Evolutionary conservation across 2,329 filamentous ascomycete species (phyloP).

Genomic region (Exophiala aquamarina): DNA sequence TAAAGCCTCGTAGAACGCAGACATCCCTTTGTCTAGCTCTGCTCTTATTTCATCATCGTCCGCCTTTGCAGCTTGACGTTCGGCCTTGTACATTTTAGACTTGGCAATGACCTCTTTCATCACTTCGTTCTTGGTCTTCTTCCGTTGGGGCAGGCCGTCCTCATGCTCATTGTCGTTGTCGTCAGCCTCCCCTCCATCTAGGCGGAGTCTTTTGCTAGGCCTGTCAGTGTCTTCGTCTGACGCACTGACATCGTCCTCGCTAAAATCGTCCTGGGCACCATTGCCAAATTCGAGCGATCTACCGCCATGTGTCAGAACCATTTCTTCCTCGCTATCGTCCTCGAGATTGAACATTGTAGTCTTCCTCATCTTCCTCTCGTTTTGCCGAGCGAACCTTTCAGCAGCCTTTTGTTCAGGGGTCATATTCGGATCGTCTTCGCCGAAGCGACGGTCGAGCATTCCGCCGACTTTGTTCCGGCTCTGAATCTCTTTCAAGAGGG

Average conservation of each 20-base stretch:
- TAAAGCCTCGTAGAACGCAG: conserved; percentile 72
- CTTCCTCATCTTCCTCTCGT: conserved; percentile 74
- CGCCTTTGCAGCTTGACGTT: conserved; percentile 88
- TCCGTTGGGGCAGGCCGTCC: conserved; percentile 69
- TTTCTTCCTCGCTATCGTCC: conserved; percentile 69
- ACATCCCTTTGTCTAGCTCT: conserved; percentile 80
- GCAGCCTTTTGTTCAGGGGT: conserved; percentile 89
- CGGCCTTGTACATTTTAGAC: conserved; percentile 92
- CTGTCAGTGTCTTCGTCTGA: conserved; percentile 43
- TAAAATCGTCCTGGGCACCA: conserved; percentile 68
- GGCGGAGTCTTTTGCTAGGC: conserved; percentile 50
- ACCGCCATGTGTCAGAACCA: conserved; percentile 79
- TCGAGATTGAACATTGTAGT: conserved; percentile 87
- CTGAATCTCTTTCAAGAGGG: conserved; percentile 86
- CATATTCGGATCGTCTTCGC: conserved; percentile 93
- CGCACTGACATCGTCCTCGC: conserved; percentile 62
- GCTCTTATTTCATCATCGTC: conserved; percentile 86
- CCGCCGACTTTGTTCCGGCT: conserved; percentile 87
- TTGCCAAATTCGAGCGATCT: conserved; percentile 66
- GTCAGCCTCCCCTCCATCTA: conserved; percentile 50
- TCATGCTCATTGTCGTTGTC: conserved; percentile 44
- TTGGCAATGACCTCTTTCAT: conserved; percentile 98
- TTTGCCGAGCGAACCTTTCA: conserved; percentile 86
- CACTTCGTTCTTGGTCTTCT: conserved; percentile 94
- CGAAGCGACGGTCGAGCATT: conserved; percentile 88